Percentiles rank a stretch among this genome's conserved stretches.
These are phyloP conservation scores for Acanthamoeba triangularis DNA, from an alignment of 208 protist genomes.

Conservation along the genomic window DNA sequence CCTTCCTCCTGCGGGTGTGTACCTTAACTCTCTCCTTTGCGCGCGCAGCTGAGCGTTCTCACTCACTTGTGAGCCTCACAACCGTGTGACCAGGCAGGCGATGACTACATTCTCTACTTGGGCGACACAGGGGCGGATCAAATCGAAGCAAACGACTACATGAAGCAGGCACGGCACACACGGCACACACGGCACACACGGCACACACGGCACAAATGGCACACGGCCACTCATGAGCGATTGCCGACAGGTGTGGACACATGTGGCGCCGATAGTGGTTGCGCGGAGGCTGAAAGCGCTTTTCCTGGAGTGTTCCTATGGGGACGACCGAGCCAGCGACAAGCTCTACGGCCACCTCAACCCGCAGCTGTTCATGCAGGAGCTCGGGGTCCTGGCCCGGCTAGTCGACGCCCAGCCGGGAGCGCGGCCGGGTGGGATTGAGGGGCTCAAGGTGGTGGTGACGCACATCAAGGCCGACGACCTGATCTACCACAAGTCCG, in stretches of 20 bases:
- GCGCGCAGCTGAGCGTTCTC: too few species aligned
- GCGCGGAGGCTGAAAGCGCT: background rate
- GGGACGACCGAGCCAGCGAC: background rate
- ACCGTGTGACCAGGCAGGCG: background rate
- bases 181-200: background rate
- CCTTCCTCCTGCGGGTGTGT: conserved; percentile 12
- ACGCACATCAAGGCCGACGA: conserved; percentile 16
- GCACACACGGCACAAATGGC: too few species aligned
- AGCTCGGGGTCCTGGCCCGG: background rate
- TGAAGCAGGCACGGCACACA: background rate
- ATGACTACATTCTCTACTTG: background rate
- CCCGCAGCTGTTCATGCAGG: conserved; percentile 13
- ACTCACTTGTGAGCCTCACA: too few species aligned
- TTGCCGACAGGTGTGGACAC: background rate
- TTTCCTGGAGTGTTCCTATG: conserved; percentile 33
- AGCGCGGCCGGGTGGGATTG: background rate
- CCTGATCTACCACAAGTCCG: background rate
- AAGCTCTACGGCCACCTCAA: conserved; percentile 38
- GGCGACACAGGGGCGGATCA: background rate
- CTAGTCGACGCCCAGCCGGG: background rate
- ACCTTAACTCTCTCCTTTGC: background rate
- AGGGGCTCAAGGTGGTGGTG: background rate
- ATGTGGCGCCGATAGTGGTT: background rate
- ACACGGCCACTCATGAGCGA: too few species aligned
- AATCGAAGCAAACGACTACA: background rate